These are phyloP conservation scores for Glomus cerebriforme DNA, from an alignment of 192 early-diverging fungal genomes.

Conservation along the genomic window DNA sequence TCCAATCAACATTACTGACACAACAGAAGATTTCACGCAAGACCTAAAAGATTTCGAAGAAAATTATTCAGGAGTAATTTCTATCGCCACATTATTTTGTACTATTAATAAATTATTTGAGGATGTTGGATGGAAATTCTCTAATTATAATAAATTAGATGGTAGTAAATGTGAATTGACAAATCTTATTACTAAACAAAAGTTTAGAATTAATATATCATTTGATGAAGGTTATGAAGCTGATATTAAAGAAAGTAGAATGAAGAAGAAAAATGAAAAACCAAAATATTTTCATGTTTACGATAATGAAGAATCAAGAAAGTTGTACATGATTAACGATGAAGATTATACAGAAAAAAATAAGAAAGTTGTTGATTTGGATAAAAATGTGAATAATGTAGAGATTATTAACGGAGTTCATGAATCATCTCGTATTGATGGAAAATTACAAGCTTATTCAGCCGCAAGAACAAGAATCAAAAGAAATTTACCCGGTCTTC, in stretches of 20 bases:
- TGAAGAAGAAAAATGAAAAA: background rate
- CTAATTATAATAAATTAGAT: background rate
- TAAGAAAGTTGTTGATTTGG: background rate
- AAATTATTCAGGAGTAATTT: background rate
- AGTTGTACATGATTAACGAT: background rate
- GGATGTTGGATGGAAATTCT: background rate
- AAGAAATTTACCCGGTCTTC: background rate
- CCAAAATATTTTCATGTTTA: background rate
- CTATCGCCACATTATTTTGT: background rate
- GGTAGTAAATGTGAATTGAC: background rate
- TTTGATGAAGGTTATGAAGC: background rate
- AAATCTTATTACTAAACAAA: background rate
- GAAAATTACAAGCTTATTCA: background rate
- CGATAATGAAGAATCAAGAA: background rate
- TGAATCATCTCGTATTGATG: background rate
- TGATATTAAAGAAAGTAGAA: background rate
- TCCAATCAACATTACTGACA: background rate
- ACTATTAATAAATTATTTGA: constrained; percentile 1
- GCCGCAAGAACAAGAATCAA: background rate
- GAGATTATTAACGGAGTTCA: background rate
- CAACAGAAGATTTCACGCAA: background rate
- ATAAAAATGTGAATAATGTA: background rate
- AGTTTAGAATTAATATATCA: background rate
- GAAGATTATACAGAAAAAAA: background rate
- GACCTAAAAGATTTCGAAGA: background rate